These are phyloP conservation scores for Asterochloris sp. DNA, from an alignment of 139 green algal genomes.

Conservation along the genomic window DNA sequence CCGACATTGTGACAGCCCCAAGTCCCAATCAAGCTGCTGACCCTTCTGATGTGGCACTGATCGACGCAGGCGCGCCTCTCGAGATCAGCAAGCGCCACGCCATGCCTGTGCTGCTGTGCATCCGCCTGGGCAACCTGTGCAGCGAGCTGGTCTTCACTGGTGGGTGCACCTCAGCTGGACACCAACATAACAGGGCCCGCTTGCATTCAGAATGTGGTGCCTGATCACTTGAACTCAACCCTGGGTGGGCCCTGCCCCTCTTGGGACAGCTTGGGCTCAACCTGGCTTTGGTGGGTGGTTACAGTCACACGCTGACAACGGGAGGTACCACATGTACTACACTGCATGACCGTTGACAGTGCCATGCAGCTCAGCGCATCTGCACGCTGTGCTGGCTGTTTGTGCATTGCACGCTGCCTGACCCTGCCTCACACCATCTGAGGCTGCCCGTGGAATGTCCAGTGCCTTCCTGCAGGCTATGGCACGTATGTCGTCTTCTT, in stretches of 20 bases:
- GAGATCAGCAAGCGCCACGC: slow-evolving; percentile 14
- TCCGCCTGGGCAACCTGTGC: slow-evolving; percentile 8
- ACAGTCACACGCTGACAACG: neutral
- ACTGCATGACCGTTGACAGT: too few relatives aligned
- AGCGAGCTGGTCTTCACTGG: slow-evolving; percentile 4
- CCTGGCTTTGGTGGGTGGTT: neutral
- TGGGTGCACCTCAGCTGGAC: neutral
- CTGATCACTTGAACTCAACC: neutral
- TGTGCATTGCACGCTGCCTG: too few relatives aligned
- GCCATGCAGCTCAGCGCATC: too few relatives aligned
- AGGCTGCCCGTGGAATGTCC: too few relatives aligned
- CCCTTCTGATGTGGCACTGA: neutral
- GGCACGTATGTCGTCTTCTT: slow-evolving; percentile 23
- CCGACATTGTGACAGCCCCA: too few relatives aligned
- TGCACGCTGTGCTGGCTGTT: too few relatives aligned
- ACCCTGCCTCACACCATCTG: too few relatives aligned
- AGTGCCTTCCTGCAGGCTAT: slow-evolving; percentile 27
- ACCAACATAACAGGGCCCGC: neutral
- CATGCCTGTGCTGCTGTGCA: slow-evolving; percentile 7
- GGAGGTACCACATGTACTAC: too few relatives aligned
- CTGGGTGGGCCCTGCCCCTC: neutral
- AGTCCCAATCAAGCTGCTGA: neutral
- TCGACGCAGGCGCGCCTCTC: slow-evolving; percentile 18
- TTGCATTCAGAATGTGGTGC: neutral
- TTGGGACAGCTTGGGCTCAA: neutral